Percentiles rank a stretch among this genome's conserved stretches.
phyloP scores from a whole-genome alignment of 2,329 filamentous ascomycete genomes.

The Colletotrichum simmondsii region DNA sequence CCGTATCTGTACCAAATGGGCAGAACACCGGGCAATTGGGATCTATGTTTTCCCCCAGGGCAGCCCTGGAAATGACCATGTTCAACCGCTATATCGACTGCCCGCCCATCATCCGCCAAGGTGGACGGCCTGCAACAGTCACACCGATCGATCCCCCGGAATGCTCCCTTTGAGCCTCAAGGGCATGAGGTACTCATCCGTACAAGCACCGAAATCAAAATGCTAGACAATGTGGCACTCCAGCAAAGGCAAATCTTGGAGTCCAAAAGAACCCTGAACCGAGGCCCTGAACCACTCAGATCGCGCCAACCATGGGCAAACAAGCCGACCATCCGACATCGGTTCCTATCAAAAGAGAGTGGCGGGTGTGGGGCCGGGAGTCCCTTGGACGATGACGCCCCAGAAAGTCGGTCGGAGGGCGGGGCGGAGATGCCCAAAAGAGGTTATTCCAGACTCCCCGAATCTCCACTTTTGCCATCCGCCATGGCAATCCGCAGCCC shows the following conservation, averaged over 20 bases:
- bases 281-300: not conserved
- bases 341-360: not conserved
- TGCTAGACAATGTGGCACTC: no score
- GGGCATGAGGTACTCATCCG: no score
- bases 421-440: slow-evolving; percentile 35
- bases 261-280: not conserved
- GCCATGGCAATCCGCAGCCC: not conserved
- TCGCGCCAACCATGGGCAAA: not conserved
- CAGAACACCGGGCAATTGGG: no score
- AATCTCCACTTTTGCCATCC: not conserved
- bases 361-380: not conserved
- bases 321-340: not conserved
- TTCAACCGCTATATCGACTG: not conserved
- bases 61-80: not conserved
- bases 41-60: not conserved
- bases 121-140: not conserved
- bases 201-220: no score
- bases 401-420: slow-evolving; percentile 21
- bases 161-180: not conserved
- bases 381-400: not conserved
- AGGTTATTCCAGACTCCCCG: slow-evolving; percentile 1
- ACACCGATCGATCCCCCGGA: not conserved
- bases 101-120: not conserved
- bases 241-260: not conserved
- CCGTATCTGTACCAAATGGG: no score